phyloP scores from a whole-genome alignment of 257 asterid genomes.

The Nicotiana sylvestris region DNA sequence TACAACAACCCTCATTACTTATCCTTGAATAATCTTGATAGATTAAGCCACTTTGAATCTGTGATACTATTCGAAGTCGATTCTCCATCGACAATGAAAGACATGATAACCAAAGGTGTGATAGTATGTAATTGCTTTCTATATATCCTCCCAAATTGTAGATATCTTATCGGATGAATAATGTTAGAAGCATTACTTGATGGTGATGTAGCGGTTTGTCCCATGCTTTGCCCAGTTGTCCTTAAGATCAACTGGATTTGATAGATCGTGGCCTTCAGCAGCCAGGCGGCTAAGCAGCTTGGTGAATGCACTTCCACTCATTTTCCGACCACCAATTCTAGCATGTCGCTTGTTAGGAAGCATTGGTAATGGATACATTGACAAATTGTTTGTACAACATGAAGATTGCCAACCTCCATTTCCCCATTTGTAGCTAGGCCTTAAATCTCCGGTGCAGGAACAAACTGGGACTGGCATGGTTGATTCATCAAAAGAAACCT shows the following conservation, averaged over 20 bases:
- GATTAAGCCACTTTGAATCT: too few species aligned
- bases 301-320: constrained; percentile 94
- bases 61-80: too few species aligned
- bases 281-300: constrained; percentile 92
- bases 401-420: constrained; percentile 99
- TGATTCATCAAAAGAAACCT: constrained; percentile 81
- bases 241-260: constrained; percentile 80
- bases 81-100: too few species aligned
- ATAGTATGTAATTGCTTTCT: neutral
- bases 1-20: too few species aligned
- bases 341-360: constrained; percentile 95
- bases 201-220: constrained; percentile 93
- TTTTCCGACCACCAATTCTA: constrained; percentile 89
- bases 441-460: constrained; percentile 77
- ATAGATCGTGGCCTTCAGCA: constrained; percentile 75
- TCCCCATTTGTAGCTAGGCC: constrained; percentile 99
- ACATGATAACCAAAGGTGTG: too few species aligned
- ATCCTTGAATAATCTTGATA: too few species aligned
- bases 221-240: constrained; percentile 99
- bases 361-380: constrained; percentile 88
- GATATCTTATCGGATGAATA: neutral
- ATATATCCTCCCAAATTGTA: neutral
- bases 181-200: constrained; percentile 42
- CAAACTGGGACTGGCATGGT: constrained; percentile 95
- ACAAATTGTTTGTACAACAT: constrained; percentile 78